Percentiles rank a stretch among this genome's conserved stretches.
phyloP scores from a whole-genome alignment of 352 stramenopile genomes.

The Globisporangium radiosum region DNA sequence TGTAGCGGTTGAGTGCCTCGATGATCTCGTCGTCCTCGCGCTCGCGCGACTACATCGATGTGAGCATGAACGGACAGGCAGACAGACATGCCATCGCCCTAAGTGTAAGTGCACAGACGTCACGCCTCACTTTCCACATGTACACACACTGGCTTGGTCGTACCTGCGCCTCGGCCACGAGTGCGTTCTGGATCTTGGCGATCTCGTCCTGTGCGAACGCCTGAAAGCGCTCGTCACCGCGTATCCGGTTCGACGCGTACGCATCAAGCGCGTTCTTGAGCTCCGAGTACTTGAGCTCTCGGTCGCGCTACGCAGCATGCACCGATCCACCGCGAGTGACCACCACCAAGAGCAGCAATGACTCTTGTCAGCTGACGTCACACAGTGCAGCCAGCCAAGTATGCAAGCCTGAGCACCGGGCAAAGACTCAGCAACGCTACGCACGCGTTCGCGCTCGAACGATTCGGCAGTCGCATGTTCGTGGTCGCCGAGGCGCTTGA shows the following conservation, averaged over 20 bases:
- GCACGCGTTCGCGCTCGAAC: slow-evolving; percentile 59
- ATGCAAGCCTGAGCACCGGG: no score
- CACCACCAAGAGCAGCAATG: no score
- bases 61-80: no score
- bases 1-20: slow-evolving; percentile 90
- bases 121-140: not conserved
- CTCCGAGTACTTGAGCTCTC: slow-evolving; percentile 61
- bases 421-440: not conserved
- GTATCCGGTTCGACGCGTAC: slow-evolving; percentile 67
- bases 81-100: no score
- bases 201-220: slow-evolving; percentile 64
- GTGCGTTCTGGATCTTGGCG: slow-evolving; percentile 68
- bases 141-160: not conserved
- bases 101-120: no score
- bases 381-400: no score
- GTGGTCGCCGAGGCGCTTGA: slow-evolving; percentile 89
- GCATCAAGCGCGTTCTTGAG: slow-evolving; percentile 65
- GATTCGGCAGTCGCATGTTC: slow-evolving; percentile 69
- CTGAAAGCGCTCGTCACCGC: slow-evolving; percentile 73
- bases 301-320: slow-evolving; percentile 17
- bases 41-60: slow-evolving; percentile 51
- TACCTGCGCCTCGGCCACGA: slow-evolving; percentile 67
- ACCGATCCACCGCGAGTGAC: no score
- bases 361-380: no score
- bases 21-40: slow-evolving; percentile 93